phyloP scores from a whole-genome alignment of 2,329 filamentous ascomycete genomes.

The Trichophyton rubrum region DNA sequence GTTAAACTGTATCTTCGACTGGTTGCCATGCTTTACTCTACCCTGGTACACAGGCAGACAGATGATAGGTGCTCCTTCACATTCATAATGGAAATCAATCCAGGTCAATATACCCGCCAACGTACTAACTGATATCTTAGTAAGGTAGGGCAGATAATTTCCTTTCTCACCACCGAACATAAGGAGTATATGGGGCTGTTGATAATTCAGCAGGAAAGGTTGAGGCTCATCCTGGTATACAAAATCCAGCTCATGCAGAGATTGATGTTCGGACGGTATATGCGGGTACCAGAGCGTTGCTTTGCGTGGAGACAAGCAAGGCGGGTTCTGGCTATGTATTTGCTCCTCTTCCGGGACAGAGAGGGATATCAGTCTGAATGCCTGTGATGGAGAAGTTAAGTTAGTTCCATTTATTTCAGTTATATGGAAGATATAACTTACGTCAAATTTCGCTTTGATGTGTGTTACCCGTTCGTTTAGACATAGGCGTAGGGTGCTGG shows the following conservation, averaged over 20 bases:
- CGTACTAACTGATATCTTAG: slow-evolving; percentile 14
- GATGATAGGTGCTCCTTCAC: not conserved
- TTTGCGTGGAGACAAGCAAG: slow-evolving; percentile 11
- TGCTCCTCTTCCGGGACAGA: slow-evolving; percentile 14
- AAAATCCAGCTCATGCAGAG: slow-evolving; percentile 11
- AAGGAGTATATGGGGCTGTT: slow-evolving; percentile 13
- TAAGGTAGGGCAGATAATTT: slow-evolving; percentile 13
- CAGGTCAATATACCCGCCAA: slow-evolving; percentile 10
- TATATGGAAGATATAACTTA: slow-evolving; percentile 3
- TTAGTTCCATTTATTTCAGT: not conserved
- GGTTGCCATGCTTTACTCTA: not conserved
- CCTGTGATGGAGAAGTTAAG: slow-evolving; percentile 5
- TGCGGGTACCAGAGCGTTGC: slow-evolving; percentile 16
- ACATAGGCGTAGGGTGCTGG: slow-evolving; percentile 14
- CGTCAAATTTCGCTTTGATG: slow-evolving; percentile 14
- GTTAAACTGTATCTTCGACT: slow-evolving; percentile 11
- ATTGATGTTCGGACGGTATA: slow-evolving; percentile 10
- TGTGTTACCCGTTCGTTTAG: slow-evolving; percentile 13
- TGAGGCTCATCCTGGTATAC: not conserved
- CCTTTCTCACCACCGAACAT: slow-evolving; percentile 16
- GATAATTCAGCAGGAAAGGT: not conserved
- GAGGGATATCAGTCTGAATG: slow-evolving; percentile 15
- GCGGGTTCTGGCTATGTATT: slow-evolving; percentile 5
- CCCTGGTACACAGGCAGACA: not conserved
- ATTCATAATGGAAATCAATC: slow-evolving; percentile 14